Conservation (phyloP, 176 grass and related monocot genomes). For the Echinochloa phyllopogon region DNA sequence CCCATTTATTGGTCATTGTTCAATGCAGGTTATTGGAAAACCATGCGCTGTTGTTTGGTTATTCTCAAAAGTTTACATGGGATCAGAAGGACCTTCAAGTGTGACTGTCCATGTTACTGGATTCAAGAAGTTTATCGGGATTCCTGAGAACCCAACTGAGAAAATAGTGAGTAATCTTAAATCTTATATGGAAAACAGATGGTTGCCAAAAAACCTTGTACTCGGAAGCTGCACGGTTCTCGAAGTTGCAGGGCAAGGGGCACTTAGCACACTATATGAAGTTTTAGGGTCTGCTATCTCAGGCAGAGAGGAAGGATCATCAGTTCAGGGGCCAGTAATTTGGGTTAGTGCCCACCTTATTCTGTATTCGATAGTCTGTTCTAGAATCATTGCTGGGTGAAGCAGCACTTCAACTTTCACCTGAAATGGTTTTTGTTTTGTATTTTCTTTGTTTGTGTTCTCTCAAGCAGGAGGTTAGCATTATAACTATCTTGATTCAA, state of each 20-base stretch:
- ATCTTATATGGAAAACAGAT: constrained; percentile 77
- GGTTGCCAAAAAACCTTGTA: constrained; percentile 79
- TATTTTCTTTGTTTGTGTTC: not conserved
- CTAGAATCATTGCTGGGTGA: constrained; percentile 10
- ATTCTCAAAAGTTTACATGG: constrained; percentile 58
- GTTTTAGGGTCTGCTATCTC: constrained; percentile 64
- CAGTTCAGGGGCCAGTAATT: constrained; percentile 61
- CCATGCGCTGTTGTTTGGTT: not conserved
- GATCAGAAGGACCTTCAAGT: constrained; percentile 87
- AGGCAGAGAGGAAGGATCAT: constrained; percentile 53
- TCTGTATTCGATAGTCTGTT: constrained; percentile 14
- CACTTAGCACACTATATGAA: constrained; percentile 64
- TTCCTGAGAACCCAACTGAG: constrained; percentile 94
- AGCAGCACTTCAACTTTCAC: constrained; percentile 4
- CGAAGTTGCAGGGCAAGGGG: constrained; percentile 80
- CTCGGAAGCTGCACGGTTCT: constrained; percentile 86
- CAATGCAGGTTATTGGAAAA: constrained; percentile 33
- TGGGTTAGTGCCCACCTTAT: constrained; percentile 67
- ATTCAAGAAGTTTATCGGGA: constrained; percentile 94
- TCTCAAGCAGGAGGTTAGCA: not conserved
- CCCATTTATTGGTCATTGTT: constrained; percentile 3
- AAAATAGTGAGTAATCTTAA: constrained; percentile 79
- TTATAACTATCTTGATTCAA: not conserved
- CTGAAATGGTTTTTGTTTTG: not conserved
- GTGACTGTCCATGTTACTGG: constrained; percentile 87